These are phyloP conservation scores for Helminthosporium solani DNA, from an alignment of 2,329 filamentous ascomycete species.

Conservation along the genomic window DNA sequence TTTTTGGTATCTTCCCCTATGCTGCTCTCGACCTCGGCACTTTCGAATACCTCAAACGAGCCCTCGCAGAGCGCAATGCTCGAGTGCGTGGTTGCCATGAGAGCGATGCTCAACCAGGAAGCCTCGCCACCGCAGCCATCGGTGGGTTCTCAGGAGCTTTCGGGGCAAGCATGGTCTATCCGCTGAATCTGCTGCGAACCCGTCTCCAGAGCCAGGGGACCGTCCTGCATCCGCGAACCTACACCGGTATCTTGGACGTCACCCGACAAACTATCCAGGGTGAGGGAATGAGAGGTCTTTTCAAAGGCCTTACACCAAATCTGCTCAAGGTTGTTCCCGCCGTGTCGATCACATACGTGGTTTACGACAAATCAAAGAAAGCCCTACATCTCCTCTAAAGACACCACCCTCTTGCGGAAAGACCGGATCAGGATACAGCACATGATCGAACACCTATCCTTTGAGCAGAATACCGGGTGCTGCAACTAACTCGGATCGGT, in stretches of 20 bases:
- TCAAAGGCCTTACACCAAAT: slow-evolving; percentile 94
- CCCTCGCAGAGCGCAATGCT: slow-evolving; percentile 69
- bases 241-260: slow-evolving; percentile 88
- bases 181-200: slow-evolving; percentile 88
- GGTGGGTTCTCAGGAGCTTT: slow-evolving; percentile 90
- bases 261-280: slow-evolving; percentile 76
- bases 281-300: slow-evolving; percentile 83
- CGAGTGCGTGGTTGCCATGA: slow-evolving; percentile 72
- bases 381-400: slow-evolving; percentile 36
- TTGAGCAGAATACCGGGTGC: too few species aligned
- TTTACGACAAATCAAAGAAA: slow-evolving; percentile 46
- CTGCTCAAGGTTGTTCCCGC: slow-evolving; percentile 94
- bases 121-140: slow-evolving; percentile 78
- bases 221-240: slow-evolving; percentile 83
- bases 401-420: not conserved
- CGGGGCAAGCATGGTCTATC: slow-evolving; percentile 91
- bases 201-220: slow-evolving; percentile 93
- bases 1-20: slow-evolving; percentile 97
- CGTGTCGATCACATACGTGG: slow-evolving; percentile 70
- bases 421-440: too few species aligned
- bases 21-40: slow-evolving; percentile 94
- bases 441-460: not conserved
- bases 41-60: slow-evolving; percentile 86
- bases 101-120: slow-evolving; percentile 73
- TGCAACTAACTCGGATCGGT: too few species aligned